Conservation (phyloP, 2,329 filamentous ascomycete species). For the Aspergillus unguis region DNA sequence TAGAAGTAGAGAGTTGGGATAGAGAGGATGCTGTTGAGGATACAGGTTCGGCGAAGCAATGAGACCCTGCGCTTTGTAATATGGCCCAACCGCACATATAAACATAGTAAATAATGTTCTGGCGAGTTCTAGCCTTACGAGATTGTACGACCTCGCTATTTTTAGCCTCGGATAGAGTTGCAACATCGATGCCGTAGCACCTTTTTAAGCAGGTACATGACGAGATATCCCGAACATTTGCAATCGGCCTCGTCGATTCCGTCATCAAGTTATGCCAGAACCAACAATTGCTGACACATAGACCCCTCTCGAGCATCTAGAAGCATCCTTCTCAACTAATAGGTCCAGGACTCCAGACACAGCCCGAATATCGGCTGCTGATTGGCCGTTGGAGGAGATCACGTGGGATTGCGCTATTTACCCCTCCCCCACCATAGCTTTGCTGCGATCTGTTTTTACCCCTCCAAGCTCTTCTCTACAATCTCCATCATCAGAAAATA, state of each 20-base stretch:
- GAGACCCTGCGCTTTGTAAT: background rate
- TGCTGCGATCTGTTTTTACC: background rate
- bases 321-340: background rate
- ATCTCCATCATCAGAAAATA: background rate
- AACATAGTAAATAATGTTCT: no score
- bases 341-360: background rate
- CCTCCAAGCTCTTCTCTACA: conserved; percentile 1
- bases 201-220: no score
- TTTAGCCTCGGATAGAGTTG: no score
- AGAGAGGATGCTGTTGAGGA: conserved; percentile 68
- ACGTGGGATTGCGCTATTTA: conserved; percentile 3
- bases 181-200: no score
- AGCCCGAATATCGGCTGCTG: conserved; percentile 1
- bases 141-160: no score
- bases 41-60: conserved; percentile 47
- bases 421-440: conserved; percentile 6
- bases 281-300: background rate
- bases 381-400: background rate
- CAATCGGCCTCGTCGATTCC: no score
- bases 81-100: no score
- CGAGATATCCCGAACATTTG: no score
- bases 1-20: conserved; percentile 76
- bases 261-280: no score
- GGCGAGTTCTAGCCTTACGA: no score
- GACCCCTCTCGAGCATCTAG: background rate